These are phyloP conservation scores for Aspergillus panamensis DNA, from an alignment of 495 filamentous ascomycete genomes.

Conservation along the genomic window DNA sequence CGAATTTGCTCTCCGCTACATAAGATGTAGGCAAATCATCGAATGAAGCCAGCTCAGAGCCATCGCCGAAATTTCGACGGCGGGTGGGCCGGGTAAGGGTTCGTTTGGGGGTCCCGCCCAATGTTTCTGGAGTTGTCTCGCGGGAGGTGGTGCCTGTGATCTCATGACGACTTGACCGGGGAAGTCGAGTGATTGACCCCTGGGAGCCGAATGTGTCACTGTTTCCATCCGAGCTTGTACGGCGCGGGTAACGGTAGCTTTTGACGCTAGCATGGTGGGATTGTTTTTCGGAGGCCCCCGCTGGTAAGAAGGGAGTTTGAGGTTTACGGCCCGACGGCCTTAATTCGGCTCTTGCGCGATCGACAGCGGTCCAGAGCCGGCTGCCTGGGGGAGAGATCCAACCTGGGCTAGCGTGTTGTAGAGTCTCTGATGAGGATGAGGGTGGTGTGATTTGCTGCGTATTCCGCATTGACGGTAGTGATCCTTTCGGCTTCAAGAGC, in stretches of 20 bases:
- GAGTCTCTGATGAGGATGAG: slow-evolving; percentile 36
- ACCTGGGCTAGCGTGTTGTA: slow-evolving; percentile 37
- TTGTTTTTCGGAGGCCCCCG: slow-evolving; percentile 66
- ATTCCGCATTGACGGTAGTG: slow-evolving; percentile 73
- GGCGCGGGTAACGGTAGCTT: slow-evolving; percentile 62
- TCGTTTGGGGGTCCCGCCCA: slow-evolving; percentile 50
- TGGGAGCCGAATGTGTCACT: slow-evolving; percentile 47
- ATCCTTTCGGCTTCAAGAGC: slow-evolving; percentile 78
- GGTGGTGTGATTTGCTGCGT: slow-evolving; percentile 36
- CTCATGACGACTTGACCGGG: slow-evolving; percentile 45
- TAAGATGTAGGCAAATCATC: slow-evolving; percentile 92
- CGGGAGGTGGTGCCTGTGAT: slow-evolving; percentile 40
- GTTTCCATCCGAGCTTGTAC: slow-evolving; percentile 67
- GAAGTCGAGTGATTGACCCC: slow-evolving; percentile 48
- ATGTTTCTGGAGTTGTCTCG: slow-evolving; percentile 46
- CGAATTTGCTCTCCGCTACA: slow-evolving; percentile 72
- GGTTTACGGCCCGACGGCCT: slow-evolving; percentile 55
- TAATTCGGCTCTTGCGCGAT: slow-evolving; percentile 53
- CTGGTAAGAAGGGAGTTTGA: slow-evolving; percentile 75
- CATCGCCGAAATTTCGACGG: slow-evolving; percentile 82
- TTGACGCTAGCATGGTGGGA: slow-evolving; percentile 79
- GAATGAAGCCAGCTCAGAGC: slow-evolving; percentile 85
- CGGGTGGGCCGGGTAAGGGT: slow-evolving; percentile 71
- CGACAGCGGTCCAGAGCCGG: slow-evolving; percentile 71
- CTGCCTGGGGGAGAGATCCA: slow-evolving; percentile 42